Evolutionary conservation across 495 filamentous ascomycete species (phyloP), one percentile per base, ranked within the genome.

Genomic region (Hypomontagnella submonticulosa): DNA sequence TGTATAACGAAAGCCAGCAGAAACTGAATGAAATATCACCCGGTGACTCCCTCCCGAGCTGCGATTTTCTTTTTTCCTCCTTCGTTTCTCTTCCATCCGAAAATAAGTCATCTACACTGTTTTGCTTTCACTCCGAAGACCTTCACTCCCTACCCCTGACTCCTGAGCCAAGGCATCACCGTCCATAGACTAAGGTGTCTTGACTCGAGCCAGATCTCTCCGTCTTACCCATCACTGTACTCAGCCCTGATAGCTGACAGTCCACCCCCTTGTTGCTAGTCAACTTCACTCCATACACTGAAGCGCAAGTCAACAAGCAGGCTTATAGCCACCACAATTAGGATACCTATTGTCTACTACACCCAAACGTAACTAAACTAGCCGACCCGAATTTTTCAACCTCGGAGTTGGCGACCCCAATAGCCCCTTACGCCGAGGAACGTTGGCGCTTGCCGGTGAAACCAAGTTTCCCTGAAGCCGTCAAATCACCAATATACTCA

Each of bases 11-110:
- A 54, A 67, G 42, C 33, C 51, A 38, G 23, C 19, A 7, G 48
- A 57, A 12, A 63, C 44, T 36, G 59, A 76, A 65, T 82, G 79
- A 83, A 80, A 83, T 83, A 83, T 77, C 79, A 55, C 69, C 74
- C 66, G 71, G 52, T 82, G 80, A 82, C 80, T 82, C 80, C 79
- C 72, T 71, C 71, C 77, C 78, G 73, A 70, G 53, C 57, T 47
- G 23, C 57, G 58, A 58, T 38, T 57, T 44, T 49, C 73, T 68
- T 47, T 70, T 70, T 62, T 55, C 56, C 49, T 67, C 70, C 61
- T 71, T 74, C 69, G 53, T 53, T 32, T 69, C 46, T 65, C 70
- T 59, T 60, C 52, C 59, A 68, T 54, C 63, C 37, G 18, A 37
- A 38, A 34, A 12, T 47, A 44, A 49, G 49, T 41, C 30, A 49